Base-by-base conservation (phyloP, 306 rosid species). In the Vigna reflexopilosa region DNA sequence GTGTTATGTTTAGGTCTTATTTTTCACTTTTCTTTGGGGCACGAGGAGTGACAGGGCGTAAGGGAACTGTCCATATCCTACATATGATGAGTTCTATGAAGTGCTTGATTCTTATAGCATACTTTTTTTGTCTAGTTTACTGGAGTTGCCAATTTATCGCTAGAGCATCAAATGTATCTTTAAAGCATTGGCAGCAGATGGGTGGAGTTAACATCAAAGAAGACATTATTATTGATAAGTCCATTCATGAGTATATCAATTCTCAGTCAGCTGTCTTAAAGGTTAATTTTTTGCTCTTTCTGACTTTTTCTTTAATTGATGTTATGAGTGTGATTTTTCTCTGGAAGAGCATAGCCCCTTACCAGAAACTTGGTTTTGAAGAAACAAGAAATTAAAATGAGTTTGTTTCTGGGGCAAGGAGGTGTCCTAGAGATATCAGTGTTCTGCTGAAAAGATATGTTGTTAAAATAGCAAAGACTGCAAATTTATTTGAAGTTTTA, bases 61-160 rank as follows among this genome's bases (percentile, higher is more conserved):
- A 65, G 14, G 51, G 45, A 40, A 9, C 44, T 82, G 26, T 81
- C 32, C 20, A 48, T 77, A 74, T 51, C 58, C 57, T 70, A 13
- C 63, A 22, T 52, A 77, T 40, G 70, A 58, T 57, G 50, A 38
- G 45, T 57, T 67, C 75, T 63, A 68, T 28, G 40, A 51, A 54
- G 32, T 54, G 5, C 52, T 47, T 62, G 70, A 24, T 56, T 76
- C 58, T 16, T 82, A 48, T 51, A 22, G 12, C 76, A 78, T 70
- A 36, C 61, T 48, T 63, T 69, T 34, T 69, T 81, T 78, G 81
- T 73, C 48, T 84, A 96, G 99, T 93, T 82, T 85, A 87, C 84
- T 96, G 99, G 99, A 96, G 90, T 85, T 96, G 99, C 86, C 97
- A 96, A 84, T 90, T 84, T 81, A 89, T 93, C 32, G 98, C 90